These are phyloP conservation scores for Lobosporangium transversale DNA, from an alignment of 192 early-diverging fungal genomes.

Conservation along the genomic window DNA sequence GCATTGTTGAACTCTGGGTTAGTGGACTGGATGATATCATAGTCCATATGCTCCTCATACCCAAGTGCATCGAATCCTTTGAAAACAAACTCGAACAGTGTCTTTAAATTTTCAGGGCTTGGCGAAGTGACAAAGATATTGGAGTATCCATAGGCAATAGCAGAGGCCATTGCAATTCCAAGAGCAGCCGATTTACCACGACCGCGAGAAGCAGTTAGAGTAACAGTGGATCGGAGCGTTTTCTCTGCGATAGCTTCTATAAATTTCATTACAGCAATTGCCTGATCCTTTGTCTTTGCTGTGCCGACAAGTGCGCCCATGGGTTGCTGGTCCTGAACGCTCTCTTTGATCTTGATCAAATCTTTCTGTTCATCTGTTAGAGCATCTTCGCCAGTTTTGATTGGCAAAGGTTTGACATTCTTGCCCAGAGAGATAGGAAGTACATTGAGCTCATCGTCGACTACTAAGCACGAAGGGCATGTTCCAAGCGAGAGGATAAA, in stretches of 20 bases:
- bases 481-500: slow-evolving; percentile 94
- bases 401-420: slow-evolving; percentile 88
- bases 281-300: slow-evolving; percentile 93
- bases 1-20: slow-evolving; percentile 96
- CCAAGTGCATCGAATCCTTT: slow-evolving; percentile 97
- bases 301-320: slow-evolving; percentile 84
- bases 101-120: slow-evolving; percentile 97
- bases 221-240: slow-evolving; percentile 88
- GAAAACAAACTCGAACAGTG: slow-evolving; percentile 98
- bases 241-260: slow-evolving; percentile 97
- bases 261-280: slow-evolving; percentile 96
- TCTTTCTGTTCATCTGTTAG: slow-evolving; percentile 65
- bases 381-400: slow-evolving; percentile 60
- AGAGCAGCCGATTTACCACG: slow-evolving; percentile 98
- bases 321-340: slow-evolving; percentile 91
- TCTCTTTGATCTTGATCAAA: slow-evolving; percentile 83
- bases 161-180: slow-evolving; percentile 93
- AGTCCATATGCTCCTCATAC: slow-evolving; percentile 99
- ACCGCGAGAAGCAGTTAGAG: slow-evolving; percentile 94
- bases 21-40: slow-evolving; percentile 98
- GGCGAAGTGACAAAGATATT: slow-evolving; percentile 99
- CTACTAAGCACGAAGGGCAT: slow-evolving; percentile 90
- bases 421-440: slow-evolving; percentile 93
- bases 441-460: slow-evolving; percentile 98
- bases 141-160: slow-evolving; percentile 97